Evolutionary conservation across 1,139 yeast species (phyloP).

Genomic region (Candida freyschussii): DNA sequence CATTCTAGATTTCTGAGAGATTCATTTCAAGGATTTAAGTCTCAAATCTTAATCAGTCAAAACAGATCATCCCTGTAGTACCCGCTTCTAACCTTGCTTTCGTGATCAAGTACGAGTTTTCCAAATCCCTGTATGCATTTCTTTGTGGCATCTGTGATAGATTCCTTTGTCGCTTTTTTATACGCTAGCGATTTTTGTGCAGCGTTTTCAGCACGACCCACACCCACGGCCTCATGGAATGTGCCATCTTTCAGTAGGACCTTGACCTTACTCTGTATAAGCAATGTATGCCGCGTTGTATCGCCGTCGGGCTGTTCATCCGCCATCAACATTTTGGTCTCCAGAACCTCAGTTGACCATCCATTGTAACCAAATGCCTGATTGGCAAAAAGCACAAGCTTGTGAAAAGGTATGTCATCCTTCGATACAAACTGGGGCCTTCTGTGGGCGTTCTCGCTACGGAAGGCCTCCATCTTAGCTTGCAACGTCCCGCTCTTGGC

Average conservation of each 20-base stretch:
- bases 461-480: constrained; percentile 21
- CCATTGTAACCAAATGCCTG: constrained; percentile 47
- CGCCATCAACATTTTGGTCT: constrained; percentile 7
- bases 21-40: background rate
- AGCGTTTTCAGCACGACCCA: constrained; percentile 36
- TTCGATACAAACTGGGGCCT: constrained; percentile 5
- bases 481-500: constrained; percentile 20
- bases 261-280: constrained; percentile 29
- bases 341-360: constrained; percentile 39
- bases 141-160: constrained; percentile 46
- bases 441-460: constrained; percentile 5
- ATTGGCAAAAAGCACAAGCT: constrained; percentile 32
- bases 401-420: constrained; percentile 18
- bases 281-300: constrained; percentile 14
- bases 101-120: constrained; percentile 28
- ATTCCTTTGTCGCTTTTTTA: constrained; percentile 47
- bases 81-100: constrained; percentile 26
- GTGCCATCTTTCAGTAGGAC: constrained; percentile 49
- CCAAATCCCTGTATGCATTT: constrained; percentile 27
- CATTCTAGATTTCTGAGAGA: constrained; percentile 48
- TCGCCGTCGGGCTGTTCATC: constrained; percentile 2
- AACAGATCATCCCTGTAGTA: constrained; percentile 22
- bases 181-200: constrained; percentile 35
- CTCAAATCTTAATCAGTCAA: constrained; percentile 9
- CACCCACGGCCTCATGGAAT: constrained; percentile 35